Conservation (phyloP, 345 rosid species). For the Eucalyptus erythrocorys region DNA sequence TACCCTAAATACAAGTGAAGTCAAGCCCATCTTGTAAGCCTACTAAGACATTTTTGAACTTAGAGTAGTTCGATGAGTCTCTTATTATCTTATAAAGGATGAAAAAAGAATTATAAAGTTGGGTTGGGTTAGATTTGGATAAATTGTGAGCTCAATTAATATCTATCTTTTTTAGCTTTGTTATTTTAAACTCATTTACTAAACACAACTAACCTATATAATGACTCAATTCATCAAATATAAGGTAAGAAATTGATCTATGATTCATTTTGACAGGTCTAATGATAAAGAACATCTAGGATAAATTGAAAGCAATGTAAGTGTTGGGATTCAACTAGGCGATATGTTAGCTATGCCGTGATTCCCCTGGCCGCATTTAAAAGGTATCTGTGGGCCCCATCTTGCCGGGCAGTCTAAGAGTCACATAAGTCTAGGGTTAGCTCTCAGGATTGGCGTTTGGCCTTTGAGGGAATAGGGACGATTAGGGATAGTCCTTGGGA, state of each 20-base stretch:
- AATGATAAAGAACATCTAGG: fast-evolving
- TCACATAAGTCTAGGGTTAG: neutral
- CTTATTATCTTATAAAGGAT: neutral
- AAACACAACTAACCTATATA: too few species aligned
- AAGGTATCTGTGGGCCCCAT: neutral
- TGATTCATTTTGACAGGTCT: too few species aligned
- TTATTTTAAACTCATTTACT: neutral
- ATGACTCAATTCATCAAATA: too few species aligned
- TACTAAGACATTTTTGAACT: neutral
- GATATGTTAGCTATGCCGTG: neutral
- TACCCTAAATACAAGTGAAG: neutral
- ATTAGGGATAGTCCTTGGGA: neutral
- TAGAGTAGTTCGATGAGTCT: neutral
- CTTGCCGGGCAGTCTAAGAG: neutral
- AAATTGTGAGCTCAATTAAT: neutral
- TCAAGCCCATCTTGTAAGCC: neutral
- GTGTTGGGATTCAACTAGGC: neutral
- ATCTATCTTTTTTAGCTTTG: neutral
- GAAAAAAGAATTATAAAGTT: neutral
- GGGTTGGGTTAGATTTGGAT: too few species aligned
- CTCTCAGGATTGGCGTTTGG: neutral
- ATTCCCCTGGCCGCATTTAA: neutral
- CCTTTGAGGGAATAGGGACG: neutral
- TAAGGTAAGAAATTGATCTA: too few species aligned
- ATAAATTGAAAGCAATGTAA: neutral